Conservation (phyloP, 2,329 filamentous ascomycete species). For the Aureobasidium lini region DNA sequence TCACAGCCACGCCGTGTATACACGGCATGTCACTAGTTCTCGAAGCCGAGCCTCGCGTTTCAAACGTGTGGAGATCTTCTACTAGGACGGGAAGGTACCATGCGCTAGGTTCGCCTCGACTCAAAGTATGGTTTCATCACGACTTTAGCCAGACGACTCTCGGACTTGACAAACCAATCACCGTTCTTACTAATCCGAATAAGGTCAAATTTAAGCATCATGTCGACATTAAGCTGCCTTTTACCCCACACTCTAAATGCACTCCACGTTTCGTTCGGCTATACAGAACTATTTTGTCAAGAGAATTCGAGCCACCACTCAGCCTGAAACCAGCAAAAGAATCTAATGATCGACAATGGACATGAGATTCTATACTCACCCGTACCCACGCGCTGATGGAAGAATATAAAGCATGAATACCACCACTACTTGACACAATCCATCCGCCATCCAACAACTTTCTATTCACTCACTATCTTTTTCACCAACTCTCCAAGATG, state of each 20-base stretch:
- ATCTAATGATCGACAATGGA: conserved; percentile 2
- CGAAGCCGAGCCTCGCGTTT: conserved; percentile 5
- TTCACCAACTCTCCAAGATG: conserved; percentile 7
- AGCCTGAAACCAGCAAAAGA: conserved; percentile 4
- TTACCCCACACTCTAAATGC: conserved; percentile 9
- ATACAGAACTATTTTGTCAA: neutral
- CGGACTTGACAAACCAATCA: neutral
- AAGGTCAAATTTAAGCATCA: conserved; percentile 9
- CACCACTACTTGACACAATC: neutral
- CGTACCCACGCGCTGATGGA: neutral
- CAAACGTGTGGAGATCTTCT: neutral
- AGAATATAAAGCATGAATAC: neutral
- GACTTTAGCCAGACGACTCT: conserved; percentile 10
- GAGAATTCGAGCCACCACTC: conserved; percentile 1
- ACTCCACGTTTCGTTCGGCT: conserved; percentile 8
- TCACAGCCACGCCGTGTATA: neutral
- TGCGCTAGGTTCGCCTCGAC: conserved; percentile 4
- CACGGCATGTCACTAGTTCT: conserved; percentile 2
- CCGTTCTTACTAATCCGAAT: neutral
- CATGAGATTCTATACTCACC: neutral
- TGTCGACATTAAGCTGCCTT: neutral
- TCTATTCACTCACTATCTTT: conserved; percentile 7
- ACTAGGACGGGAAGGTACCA: neutral
- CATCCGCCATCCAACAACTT: neutral
- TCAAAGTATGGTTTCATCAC: conserved; percentile 4